These are phyloP conservation scores for Kodamaea suecica DNA, from an alignment of 1,139 yeast species.

Conservation along the genomic window DNA sequence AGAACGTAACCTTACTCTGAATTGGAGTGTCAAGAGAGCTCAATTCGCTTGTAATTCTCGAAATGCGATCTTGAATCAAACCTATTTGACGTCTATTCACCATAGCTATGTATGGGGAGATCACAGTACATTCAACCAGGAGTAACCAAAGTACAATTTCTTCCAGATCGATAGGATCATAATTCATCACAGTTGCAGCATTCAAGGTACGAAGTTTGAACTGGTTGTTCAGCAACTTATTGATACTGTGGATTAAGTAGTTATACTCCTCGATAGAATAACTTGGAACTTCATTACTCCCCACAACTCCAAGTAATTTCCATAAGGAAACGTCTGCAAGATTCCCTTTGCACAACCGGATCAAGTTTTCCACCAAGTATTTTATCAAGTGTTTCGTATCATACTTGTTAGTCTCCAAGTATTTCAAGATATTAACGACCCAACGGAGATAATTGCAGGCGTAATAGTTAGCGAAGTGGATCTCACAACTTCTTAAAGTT, in stretches of 20 bases:
- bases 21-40: neutral
- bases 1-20: neutral
- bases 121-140: constrained; percentile 18
- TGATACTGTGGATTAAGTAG: constrained; percentile 7
- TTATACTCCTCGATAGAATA: constrained; percentile 21
- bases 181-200: constrained; percentile 2
- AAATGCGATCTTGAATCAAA: neutral
- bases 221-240: constrained; percentile 3
- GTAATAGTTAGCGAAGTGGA: constrained; percentile 44
- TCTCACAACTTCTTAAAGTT: constrained; percentile 28
- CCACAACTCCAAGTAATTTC: constrained; percentile 17
- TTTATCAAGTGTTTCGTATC: constrained; percentile 2
- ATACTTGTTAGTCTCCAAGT: constrained; percentile 2
- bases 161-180: constrained; percentile 1
- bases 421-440: constrained; percentile 19
- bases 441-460: constrained; percentile 35
- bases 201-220: constrained; percentile 3
- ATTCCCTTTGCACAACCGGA: constrained; percentile 18
- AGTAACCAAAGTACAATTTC: constrained; percentile 22
- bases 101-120: constrained; percentile 18
- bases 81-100: neutral
- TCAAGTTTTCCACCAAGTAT: constrained; percentile 8
- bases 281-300: constrained; percentile 3
- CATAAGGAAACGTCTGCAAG: constrained; percentile 38
- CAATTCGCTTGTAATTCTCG: neutral